These are phyloP conservation scores for Trifolium fragiferum DNA, from an alignment of 306 rosid genomes.

Conservation along the genomic window DNA sequence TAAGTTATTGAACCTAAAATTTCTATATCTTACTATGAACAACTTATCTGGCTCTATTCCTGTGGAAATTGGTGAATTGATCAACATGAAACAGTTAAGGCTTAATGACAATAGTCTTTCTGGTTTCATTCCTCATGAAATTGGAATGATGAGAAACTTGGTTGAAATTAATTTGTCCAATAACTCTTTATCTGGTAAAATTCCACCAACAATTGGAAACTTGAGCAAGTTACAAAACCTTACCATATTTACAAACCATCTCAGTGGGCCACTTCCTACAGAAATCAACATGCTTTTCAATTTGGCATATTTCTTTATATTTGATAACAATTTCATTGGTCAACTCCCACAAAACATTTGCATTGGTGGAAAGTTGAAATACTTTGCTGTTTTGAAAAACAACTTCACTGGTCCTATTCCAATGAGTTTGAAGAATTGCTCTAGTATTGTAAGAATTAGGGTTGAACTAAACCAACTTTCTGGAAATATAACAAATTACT, in stretches of 20 bases:
- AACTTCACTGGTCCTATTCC: slow-evolving; percentile 14
- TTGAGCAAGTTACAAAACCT: background rate
- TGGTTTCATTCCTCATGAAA: background rate
- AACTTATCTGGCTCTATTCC: too few relatives aligned
- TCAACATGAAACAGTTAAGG: fast-evolving
- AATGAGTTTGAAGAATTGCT: slow-evolving; percentile 37
- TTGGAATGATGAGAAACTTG: background rate
- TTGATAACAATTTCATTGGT: slow-evolving; percentile 12
- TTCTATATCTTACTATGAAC: too few relatives aligned
- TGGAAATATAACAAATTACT: slow-evolving; percentile 42
- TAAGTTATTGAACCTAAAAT: too few relatives aligned
- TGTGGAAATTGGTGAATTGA: background rate
- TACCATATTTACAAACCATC: background rate
- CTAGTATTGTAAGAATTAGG: slow-evolving; percentile 18
- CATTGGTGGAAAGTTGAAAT: background rate
- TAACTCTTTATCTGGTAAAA: slow-evolving; percentile 1
- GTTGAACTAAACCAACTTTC: slow-evolving; percentile 35
- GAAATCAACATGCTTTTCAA: slow-evolving; percentile 26
- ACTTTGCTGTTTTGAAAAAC: background rate
- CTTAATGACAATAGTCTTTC: background rate
- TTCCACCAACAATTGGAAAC: slow-evolving; percentile 22
- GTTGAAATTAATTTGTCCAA: background rate
- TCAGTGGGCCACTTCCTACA: background rate
- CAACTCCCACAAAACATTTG: slow-evolving; percentile 32
- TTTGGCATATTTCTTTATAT: background rate